Percentiles rank a stretch among this genome's conserved stretches.
phyloP scores from a whole-genome alignment of 75 land plant species.

The Cunninghamia lanceolata region DNA sequence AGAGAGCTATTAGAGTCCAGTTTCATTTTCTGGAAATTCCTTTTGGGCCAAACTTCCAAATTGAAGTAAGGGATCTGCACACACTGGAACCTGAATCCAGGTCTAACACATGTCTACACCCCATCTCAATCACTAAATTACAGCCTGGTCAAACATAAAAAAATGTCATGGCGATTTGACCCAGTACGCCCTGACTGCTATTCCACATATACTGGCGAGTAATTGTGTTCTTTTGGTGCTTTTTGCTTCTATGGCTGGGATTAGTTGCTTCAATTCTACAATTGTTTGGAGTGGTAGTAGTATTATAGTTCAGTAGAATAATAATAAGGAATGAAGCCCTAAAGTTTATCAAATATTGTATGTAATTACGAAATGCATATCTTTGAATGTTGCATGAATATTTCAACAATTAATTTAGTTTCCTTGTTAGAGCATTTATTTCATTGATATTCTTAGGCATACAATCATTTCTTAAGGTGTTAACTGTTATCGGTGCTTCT shows the following conservation, averaged over 20 bases:
- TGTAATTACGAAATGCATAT: neutral
- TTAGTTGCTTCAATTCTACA: neutral
- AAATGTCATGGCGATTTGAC: too few relatives aligned
- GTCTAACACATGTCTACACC: neutral
- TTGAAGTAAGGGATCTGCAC: neutral
- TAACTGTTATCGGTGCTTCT: slow-evolving; percentile 1
- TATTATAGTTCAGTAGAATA: neutral
- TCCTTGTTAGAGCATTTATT: neutral
- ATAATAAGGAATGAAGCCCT: neutral
- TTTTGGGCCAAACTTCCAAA: neutral
- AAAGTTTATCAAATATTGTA: neutral
- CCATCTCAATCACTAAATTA: neutral
- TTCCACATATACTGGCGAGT: too few relatives aligned
- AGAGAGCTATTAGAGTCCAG: neutral
- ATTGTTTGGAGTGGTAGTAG: neutral
- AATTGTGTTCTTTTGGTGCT: too few relatives aligned
- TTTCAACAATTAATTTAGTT: neutral
- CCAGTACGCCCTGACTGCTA: too few relatives aligned
- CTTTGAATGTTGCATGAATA: neutral
- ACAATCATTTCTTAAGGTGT: neutral
- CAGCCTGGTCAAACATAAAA: neutral
- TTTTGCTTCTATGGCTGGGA: neutral
- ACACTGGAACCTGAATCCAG: neutral
- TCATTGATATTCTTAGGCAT: slow-evolving; percentile 1
- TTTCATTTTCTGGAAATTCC: neutral